Evolutionary conservation across 2,329 filamentous ascomycete species (phyloP), one percentile per base, ranked within the genome.

Genomic region (Xylariales sp.): DNA sequence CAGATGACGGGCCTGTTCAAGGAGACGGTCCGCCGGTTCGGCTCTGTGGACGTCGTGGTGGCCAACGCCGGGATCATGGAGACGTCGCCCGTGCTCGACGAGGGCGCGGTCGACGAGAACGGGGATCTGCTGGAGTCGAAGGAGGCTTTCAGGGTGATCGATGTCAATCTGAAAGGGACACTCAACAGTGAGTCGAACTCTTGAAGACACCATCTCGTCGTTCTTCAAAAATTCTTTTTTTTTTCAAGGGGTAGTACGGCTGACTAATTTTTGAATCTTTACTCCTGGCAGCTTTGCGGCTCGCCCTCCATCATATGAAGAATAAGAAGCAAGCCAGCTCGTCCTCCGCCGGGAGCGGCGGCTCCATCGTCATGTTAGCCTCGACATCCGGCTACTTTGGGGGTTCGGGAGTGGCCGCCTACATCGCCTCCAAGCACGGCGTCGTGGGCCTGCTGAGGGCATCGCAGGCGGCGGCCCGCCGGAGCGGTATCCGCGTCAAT

Each of bases 341-440:
- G 52, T 29, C 40, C 45, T 5, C 21, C 45, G 11, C n/a, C n/a
- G n/a, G n/a, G n/a, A n/a, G n/a, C n/a, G 39, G 49, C n/a, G 60
- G 61, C 10, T 67, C 63, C 3, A 51, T 68, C 7, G 47, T 67
- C 10, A 53, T 68, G 5, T 50, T 67, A 6, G 55, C 59, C 2
- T 67, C 64, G 3, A 66, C 62, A 5, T 66, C 62, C 5, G 62
- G 63, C 8, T 67, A 66, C 44, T 67, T 67, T 35, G 64, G 65
- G 10, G 60, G 62, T 18, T 66, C 63, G 1, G 61, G 62, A 2
- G 63, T 67, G 1, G 50, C 61, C 0, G 63, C 61, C 1, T 69
- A 68, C 37, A 48, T 68, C n/a, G 49, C 64, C 1, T 66, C 65
- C 2, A 67, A 69, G 41, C 65, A 67, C 30, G 65, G 61, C 2